Evolutionary conservation across 257 asterid species (phyloP).

Genomic region (Forsythia suspensa): DNA sequence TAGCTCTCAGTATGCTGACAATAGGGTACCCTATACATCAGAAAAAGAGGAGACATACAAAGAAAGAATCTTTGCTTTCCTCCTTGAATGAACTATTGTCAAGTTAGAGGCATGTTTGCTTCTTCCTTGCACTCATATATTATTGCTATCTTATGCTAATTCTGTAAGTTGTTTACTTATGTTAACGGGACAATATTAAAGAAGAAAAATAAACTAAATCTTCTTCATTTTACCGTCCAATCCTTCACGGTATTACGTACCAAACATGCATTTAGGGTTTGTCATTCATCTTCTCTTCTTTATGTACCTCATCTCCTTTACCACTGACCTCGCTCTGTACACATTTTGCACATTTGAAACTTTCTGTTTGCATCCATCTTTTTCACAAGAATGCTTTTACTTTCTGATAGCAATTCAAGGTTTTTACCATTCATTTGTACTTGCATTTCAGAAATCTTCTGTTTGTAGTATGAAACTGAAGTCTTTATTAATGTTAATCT

Average conservation of each 20-base stretch:
- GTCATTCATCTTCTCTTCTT: conserved; percentile 3
- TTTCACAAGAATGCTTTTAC: conserved; percentile 6
- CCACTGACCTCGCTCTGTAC: not conserved
- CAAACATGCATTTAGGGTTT: not conserved
- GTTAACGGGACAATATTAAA: not conserved
- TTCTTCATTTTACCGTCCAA: not conserved
- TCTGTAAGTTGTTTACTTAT: conserved; percentile 13
- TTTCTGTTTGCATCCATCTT: not conserved
- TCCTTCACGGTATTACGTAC: not conserved
- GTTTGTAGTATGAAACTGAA: not conserved
- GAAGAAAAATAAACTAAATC: not conserved
- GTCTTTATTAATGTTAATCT: not conserved
- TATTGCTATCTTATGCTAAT: not conserved
- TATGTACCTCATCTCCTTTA: conserved; percentile 7
- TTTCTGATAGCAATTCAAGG: not conserved
- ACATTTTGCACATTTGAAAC: not conserved
- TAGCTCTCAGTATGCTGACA: conserved; percentile 65
- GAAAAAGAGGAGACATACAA: conserved; percentile 23
- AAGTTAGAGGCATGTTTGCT: conserved; percentile 48
- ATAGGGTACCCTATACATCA: conserved; percentile 41
- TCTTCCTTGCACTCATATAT: conserved; percentile 18
- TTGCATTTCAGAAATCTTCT: conserved; percentile 21
- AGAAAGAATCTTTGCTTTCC: conserved; percentile 61
- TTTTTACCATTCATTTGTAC: conserved; percentile 22
- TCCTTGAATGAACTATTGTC: conserved; percentile 48